Conservation (phyloP, 441 rosid genomes). For the Syzygium syzygioides region DNA sequence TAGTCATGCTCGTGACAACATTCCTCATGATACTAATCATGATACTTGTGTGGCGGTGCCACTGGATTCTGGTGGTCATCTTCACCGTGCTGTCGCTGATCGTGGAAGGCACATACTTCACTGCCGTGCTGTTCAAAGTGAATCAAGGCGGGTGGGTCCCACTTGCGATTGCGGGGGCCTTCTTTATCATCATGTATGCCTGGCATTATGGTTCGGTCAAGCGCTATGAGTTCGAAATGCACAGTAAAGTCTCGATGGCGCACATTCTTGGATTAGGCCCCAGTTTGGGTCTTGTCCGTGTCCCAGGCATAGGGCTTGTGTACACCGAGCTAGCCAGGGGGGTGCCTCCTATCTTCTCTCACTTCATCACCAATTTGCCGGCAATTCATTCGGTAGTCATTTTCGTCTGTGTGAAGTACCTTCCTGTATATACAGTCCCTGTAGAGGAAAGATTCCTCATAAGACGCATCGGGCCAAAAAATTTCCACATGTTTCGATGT, state of each 20-base stretch:
- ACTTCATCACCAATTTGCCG: slow-evolving; percentile 85
- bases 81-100: slow-evolving; percentile 59
- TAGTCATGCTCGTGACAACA: slow-evolving; percentile 87
- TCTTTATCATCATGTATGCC: slow-evolving; percentile 64
- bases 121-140: slow-evolving; percentile 75
- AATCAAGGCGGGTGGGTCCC: slow-evolving; percentile 98
- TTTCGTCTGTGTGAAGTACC: slow-evolving; percentile 82
- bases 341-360: slow-evolving; percentile 91
- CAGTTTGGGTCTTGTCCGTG: slow-evolving; percentile 81
- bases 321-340: slow-evolving; percentile 89
- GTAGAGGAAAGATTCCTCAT: slow-evolving; percentile 91
- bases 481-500: slow-evolving; percentile 82
- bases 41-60: slow-evolving; percentile 88
- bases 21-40: slow-evolving; percentile 70
- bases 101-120: slow-evolving; percentile 68
- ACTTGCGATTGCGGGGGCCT: slow-evolving; percentile 63
- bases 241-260: slow-evolving; percentile 89
- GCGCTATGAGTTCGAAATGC: slow-evolving; percentile 84
- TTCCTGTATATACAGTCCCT: slow-evolving; percentile 82
- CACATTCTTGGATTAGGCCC: slow-evolving; percentile 96
- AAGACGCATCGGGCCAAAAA: slow-evolving; percentile 81
- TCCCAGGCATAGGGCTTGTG: slow-evolving; percentile 88
- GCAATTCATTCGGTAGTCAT: slow-evolving; percentile 89
- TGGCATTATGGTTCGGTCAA: slow-evolving; percentile 84
- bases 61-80: slow-evolving; percentile 72